Percentiles rank a stretch among this genome's conserved stretches.
Evolutionary conservation across 192 early-diverging fungal species (phyloP).

Genomic region (Phlyctochytrium arcticum): DNA sequence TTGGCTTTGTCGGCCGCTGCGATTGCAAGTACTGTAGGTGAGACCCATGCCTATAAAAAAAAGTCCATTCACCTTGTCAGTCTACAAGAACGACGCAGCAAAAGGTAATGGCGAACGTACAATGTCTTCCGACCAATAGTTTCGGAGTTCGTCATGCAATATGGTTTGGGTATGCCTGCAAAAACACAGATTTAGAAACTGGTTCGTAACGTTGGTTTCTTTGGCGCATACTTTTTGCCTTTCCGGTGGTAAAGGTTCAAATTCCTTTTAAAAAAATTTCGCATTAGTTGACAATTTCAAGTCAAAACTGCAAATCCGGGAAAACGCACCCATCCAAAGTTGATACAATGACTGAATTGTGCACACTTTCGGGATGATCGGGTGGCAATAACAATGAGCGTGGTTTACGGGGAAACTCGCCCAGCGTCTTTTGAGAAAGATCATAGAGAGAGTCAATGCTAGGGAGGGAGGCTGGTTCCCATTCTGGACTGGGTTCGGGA

Average conservation of each 20-base stretch:
- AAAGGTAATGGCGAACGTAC: neutral
- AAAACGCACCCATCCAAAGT: slow-evolving; percentile 6
- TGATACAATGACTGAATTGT: slow-evolving; percentile 8
- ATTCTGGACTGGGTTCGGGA: too few species aligned
- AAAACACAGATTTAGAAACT: too few species aligned
- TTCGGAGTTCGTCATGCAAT: slow-evolving; percentile 6
- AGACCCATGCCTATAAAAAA: slow-evolving; percentile 11
- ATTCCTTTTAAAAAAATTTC: too few species aligned
- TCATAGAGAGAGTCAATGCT: neutral
- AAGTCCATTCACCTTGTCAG: neutral
- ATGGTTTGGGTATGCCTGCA: neutral
- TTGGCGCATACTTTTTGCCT: too few species aligned
- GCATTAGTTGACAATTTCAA: too few species aligned
- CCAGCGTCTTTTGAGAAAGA: neutral
- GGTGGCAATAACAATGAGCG: slow-evolving; percentile 10
- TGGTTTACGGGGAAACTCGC: slow-evolving; percentile 5
- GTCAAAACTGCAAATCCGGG: too few species aligned
- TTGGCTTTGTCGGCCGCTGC: neutral
- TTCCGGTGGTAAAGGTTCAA: too few species aligned
- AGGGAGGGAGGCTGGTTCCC: neutral
- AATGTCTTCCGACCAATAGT: slow-evolving; percentile 17
- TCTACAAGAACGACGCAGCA: neutral
- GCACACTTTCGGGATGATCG: neutral
- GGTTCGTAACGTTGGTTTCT: too few species aligned
- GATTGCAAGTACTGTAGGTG: slow-evolving; percentile 4